Evolutionary conservation across 768 basidiomycete species (phyloP).

Genomic region (Agaricus blazei): DNA sequence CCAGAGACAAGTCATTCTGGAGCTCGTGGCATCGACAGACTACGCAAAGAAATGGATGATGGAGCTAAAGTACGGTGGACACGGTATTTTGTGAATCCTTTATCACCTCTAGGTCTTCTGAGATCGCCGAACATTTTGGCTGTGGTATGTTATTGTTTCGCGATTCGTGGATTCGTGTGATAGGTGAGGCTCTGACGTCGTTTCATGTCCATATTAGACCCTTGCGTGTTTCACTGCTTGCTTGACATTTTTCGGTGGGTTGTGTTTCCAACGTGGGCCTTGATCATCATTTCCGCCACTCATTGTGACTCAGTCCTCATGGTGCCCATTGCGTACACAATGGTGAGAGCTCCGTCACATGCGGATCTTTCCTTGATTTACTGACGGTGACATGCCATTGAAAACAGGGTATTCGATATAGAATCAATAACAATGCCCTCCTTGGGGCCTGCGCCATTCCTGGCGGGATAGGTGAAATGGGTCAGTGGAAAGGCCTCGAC

Average conservation of each 20-base stretch:
- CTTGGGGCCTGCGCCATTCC: slow-evolving; percentile 61
- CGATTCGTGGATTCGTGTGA: background rate
- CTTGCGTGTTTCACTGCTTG: slow-evolving; percentile 21
- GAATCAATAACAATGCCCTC: slow-evolving; percentile 49
- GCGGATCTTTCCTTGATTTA: background rate
- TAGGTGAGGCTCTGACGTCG: slow-evolving; percentile 7
- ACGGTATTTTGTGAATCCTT: slow-evolving; percentile 49
- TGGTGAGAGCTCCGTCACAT: slow-evolving; percentile 35
- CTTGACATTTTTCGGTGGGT: slow-evolving; percentile 33
- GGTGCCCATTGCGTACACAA: slow-evolving; percentile 61
- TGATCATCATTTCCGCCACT: background rate
- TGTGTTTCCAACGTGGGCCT: background rate
- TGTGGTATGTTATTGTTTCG: slow-evolving; percentile 33
- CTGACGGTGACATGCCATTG: slow-evolving; percentile 25
- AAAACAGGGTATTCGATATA: slow-evolving; percentile 49
- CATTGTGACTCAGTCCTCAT: slow-evolving; percentile 34
- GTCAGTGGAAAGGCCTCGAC: slow-evolving; percentile 26
- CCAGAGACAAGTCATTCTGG: slow-evolving; percentile 69
- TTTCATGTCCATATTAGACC: background rate
- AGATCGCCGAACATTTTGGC: slow-evolving; percentile 53
- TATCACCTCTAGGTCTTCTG: slow-evolving; percentile 40
- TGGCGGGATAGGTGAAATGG: slow-evolving; percentile 53
- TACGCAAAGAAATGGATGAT: slow-evolving; percentile 8
- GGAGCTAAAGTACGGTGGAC: slow-evolving; percentile 15
- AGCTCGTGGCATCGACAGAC: slow-evolving; percentile 46